phyloP scores from a whole-genome alignment of 805 yeast species.

The Yarrowia bubula region DNA sequence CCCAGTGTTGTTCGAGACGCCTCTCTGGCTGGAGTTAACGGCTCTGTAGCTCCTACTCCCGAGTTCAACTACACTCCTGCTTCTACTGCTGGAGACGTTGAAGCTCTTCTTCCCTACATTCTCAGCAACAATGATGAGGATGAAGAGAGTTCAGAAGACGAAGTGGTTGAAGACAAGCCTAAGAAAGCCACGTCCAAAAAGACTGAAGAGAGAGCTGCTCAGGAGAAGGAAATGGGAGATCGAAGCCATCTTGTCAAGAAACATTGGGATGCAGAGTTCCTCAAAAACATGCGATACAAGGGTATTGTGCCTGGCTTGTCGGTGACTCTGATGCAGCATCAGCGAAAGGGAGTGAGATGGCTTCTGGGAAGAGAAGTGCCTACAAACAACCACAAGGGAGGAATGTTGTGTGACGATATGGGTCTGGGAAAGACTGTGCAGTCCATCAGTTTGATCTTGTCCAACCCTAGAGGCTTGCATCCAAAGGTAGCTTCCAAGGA shows the following conservation, averaged over 20 bases:
- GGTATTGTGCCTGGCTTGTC: constrained; percentile 39
- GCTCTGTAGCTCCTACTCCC: constrained; percentile 2
- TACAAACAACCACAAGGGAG: constrained; percentile 43
- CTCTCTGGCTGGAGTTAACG: constrained; percentile 11
- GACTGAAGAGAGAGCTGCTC: neutral
- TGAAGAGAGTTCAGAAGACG: neutral
- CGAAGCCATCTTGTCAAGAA: constrained; percentile 4
- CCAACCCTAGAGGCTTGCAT: constrained; percentile 33
- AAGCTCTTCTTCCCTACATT: constrained; percentile 7
- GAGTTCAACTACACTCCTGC: constrained; percentile 24
- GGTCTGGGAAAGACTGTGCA: constrained; percentile 87
- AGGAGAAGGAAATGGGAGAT: constrained; percentile 22
- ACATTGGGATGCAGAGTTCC: constrained; percentile 17
- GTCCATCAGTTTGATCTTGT: constrained; percentile 61
- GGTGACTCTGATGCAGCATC: constrained; percentile 48
- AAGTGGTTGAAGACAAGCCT: neutral
- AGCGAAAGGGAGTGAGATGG: constrained; percentile 47
- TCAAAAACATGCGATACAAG: constrained; percentile 16
- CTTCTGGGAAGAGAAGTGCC: constrained; percentile 42
- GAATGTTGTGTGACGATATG: constrained; percentile 83
- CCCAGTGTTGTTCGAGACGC: constrained; percentile 1
- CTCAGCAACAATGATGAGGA: constrained; percentile 19
- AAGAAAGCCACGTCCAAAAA: neutral
- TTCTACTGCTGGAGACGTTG: constrained; percentile 6
- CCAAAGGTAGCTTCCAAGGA: neutral